Evolutionary conservation across 2,329 filamentous ascomycete genomes (phyloP).

Genomic region (Fusarium camptoceras): DNA sequence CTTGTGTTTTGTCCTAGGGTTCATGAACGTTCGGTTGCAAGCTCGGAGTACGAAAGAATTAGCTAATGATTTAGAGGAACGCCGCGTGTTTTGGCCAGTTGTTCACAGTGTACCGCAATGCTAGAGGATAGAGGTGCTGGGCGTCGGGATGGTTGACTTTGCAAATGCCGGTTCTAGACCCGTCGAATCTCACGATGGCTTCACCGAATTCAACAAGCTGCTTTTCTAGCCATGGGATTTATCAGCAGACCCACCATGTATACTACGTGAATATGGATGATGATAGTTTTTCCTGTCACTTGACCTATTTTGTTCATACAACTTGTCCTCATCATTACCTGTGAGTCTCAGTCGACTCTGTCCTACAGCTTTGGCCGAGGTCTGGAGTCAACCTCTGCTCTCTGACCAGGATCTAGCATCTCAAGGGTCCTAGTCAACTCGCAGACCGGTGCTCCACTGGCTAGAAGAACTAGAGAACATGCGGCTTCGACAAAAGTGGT

Average conservation of each 20-base stretch:
- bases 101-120: slow-evolving; percentile 24
- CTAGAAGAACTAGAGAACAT: slow-evolving; percentile 25
- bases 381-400: background rate
- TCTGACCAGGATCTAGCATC: background rate
- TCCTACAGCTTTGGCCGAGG: slow-evolving; percentile 2
- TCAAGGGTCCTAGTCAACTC: slow-evolving; percentile 8
- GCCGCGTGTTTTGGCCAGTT: slow-evolving; percentile 27
- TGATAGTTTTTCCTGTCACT: slow-evolving; percentile 4
- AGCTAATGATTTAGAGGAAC: slow-evolving; percentile 26
- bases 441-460: slow-evolving; percentile 12
- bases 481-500: slow-evolving; percentile 37
- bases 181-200: slow-evolving; percentile 37
- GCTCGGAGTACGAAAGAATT: slow-evolving; percentile 18
- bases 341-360: slow-evolving; percentile 11
- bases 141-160: slow-evolving; percentile 11
- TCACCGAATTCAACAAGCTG: slow-evolving; percentile 21
- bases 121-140: slow-evolving; percentile 31
- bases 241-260: slow-evolving; percentile 26
- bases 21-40: slow-evolving; percentile 15
- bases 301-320: background rate
- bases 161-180: slow-evolving; percentile 35
- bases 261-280: slow-evolving; percentile 9
- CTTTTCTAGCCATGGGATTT: slow-evolving; percentile 19
- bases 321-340: background rate
- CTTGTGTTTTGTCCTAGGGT: slow-evolving; percentile 25